These are phyloP conservation scores for Pyricularia sp. DNA, from an alignment of 2,329 filamentous ascomycete genomes.

Conservation along the genomic window DNA sequence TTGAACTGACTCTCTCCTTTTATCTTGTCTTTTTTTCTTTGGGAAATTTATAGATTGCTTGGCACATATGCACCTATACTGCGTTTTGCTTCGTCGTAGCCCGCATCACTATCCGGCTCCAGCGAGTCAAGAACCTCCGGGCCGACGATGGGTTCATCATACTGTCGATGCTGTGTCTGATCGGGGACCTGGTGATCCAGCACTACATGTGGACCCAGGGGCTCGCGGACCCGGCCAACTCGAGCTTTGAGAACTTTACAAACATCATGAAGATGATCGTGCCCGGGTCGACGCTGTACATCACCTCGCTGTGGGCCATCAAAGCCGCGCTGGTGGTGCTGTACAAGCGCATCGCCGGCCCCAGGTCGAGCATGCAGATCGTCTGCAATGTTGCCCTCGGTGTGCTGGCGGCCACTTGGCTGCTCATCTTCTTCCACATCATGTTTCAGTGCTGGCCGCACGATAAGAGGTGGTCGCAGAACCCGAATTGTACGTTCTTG, in stretches of 20 bases:
- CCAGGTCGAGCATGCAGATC: background rate
- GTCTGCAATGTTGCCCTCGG: background rate
- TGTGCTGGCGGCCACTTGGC: background rate
- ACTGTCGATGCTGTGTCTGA: background rate
- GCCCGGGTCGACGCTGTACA: background rate
- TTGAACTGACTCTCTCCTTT: background rate
- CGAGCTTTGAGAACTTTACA: background rate
- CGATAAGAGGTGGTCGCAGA: background rate
- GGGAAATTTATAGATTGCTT: background rate
- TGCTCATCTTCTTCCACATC: background rate
- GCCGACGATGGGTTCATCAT: background rate
- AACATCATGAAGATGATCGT: background rate
- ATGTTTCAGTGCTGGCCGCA: constrained; percentile 1
- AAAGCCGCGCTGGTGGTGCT: background rate
- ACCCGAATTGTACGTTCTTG: background rate
- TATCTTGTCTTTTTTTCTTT: background rate
- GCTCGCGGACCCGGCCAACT: background rate
- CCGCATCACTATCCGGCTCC: background rate
- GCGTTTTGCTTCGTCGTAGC: background rate
- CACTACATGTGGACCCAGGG: background rate
- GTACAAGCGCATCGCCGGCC: background rate
- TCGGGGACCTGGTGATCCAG: background rate
- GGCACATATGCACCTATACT: background rate
- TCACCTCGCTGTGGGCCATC: background rate
- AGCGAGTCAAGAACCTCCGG: background rate